Percentiles rank a stretch among this genome's conserved stretches.
Conservation (phyloP, 176 grass and related monocot genomes). For the Urochloa ruziziensis region DNA sequence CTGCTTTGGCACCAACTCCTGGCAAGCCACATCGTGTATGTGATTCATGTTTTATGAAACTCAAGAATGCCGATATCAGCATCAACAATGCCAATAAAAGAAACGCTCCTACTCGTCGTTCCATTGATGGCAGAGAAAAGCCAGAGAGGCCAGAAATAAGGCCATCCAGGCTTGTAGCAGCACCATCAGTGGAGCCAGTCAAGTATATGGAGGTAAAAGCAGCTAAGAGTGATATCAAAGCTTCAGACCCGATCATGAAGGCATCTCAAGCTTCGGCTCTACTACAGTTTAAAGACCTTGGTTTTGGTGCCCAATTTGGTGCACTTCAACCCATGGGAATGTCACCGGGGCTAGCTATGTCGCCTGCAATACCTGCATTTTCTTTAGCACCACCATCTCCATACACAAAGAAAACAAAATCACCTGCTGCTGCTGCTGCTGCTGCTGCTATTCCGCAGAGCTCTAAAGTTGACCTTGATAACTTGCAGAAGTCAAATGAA, state of each 20-base stretch:
- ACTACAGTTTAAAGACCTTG: constrained; percentile 48
- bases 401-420: constrained; percentile 53
- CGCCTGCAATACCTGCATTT: constrained; percentile 23
- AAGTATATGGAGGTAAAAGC: constrained; percentile 53
- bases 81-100: constrained; percentile 43
- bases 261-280: constrained; percentile 58
- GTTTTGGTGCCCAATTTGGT: constrained; percentile 51
- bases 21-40: constrained; percentile 96
- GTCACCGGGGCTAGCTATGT: constrained; percentile 31
- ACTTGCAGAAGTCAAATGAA: constrained; percentile 55
- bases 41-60: constrained; percentile 88
- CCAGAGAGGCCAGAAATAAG: constrained; percentile 56
- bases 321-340: constrained; percentile 70
- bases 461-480: constrained; percentile 47
- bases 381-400: constrained; percentile 45
- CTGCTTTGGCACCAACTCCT: constrained; percentile 80
- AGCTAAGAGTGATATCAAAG: constrained; percentile 49
- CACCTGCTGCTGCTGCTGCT: constrained; percentile 34
- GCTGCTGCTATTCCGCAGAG: constrained; percentile 35
- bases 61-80: constrained; percentile 64
- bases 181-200: constrained; percentile 30
- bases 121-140: constrained; percentile 67
- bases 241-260: constrained; percentile 36
- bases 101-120: constrained; percentile 64
- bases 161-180: constrained; percentile 39